Conservation (phyloP, 495 filamentous ascomycete genomes). For the Massariosphaeria phaeospora region DNA sequence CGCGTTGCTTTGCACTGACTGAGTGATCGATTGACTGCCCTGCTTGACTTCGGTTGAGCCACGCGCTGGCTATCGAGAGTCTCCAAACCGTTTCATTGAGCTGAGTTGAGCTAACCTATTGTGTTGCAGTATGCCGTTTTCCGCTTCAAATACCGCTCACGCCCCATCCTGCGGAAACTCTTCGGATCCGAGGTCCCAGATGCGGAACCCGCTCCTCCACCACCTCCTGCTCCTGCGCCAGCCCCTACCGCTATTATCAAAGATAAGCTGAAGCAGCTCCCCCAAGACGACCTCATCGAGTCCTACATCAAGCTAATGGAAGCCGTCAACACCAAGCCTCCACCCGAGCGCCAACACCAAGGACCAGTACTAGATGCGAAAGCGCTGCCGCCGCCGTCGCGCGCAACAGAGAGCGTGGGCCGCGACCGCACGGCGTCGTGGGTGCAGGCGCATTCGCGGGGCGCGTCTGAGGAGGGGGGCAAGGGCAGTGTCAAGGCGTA, state of each 20-base stretch:
- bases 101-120: no score
- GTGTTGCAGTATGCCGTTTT: constrained; percentile 48
- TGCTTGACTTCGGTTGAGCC: no score
- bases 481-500: background rate
- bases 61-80: no score
- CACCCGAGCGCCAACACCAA: no score
- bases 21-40: no score
- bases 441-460: background rate
- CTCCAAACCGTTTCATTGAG: constrained; percentile 28
- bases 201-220: background rate
- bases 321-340: background rate
- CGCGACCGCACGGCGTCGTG: no score
- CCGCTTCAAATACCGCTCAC: constrained; percentile 46
- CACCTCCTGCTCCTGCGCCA: background rate
- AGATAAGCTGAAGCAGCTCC: background rate
- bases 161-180: constrained; percentile 20
- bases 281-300: background rate
- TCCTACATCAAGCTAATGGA: background rate
- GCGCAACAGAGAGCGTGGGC: no score
- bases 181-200: constrained; percentile 4
- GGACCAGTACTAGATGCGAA: no score
- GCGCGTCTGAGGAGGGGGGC: background rate
- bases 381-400: no score
- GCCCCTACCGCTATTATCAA: background rate
- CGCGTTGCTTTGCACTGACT: no score